Conservation (phyloP, 352 stramenopile genomes). For the Globisporangium uncinulatum region DNA sequence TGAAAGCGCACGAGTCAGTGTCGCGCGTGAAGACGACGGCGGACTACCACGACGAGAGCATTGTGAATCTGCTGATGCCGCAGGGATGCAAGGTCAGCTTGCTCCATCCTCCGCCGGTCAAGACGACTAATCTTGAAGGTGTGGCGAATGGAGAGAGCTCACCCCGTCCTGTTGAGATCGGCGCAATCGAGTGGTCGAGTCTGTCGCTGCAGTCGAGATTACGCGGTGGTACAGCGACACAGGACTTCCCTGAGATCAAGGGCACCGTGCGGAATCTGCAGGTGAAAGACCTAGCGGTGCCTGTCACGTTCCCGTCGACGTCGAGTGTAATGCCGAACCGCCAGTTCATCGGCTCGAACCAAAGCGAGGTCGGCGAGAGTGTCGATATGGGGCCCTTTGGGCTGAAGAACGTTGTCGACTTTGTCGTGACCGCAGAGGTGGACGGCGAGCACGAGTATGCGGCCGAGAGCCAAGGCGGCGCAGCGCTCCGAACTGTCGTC, state of each 20-base stretch:
- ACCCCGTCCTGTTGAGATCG: constrained; percentile 11
- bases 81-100: constrained; percentile 37
- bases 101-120: constrained; percentile 29
- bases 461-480: constrained; percentile 4
- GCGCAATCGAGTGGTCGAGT: constrained; percentile 13
- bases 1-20: constrained; percentile 30
- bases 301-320: constrained; percentile 23
- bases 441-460: constrained; percentile 2
- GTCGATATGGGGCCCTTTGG: constrained; percentile 40
- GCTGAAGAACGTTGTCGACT: constrained; percentile 68
- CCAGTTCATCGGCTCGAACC: constrained; percentile 62
- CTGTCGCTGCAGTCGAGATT: constrained; percentile 11
- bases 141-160: not conserved
- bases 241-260: constrained; percentile 32
- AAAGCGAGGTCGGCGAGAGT: constrained; percentile 31
- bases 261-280: constrained; percentile 65
- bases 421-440: constrained; percentile 22
- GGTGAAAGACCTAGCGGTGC: constrained; percentile 56
- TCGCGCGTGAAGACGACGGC: constrained; percentile 21
- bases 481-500: constrained; percentile 19
- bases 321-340: constrained; percentile 49
- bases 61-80: constrained; percentile 18
- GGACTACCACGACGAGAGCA: constrained; percentile 4
- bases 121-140: constrained; percentile 1
- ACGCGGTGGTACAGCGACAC: not conserved